Evolutionary conservation across 164 flowering plant genomes (phyloP), one percentile per base, ranked within the genome.

Genomic region (Cinnamomum micranthum): DNA sequence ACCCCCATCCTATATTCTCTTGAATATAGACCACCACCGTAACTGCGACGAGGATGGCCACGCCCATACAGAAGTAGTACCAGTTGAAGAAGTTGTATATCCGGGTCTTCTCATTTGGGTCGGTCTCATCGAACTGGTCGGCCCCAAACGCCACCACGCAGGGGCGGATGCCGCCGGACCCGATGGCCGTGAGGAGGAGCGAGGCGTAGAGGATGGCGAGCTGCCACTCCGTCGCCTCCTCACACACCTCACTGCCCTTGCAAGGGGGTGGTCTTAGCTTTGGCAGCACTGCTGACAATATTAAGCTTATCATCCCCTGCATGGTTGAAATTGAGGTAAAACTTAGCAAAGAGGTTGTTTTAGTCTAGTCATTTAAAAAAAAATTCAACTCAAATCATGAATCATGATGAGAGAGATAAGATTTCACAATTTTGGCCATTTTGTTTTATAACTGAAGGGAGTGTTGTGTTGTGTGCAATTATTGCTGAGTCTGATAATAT

Each of bases 11-110:
- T 7, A 92, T 65, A 51, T 87, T 84, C 51, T 92, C 98, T 75
- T 93, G 98, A 20, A 91, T 76, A 64, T 91, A 93, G 5, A 93
- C 98, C 31, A 93, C 74, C 47, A 91, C 92, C 2, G 98, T 93
- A 33, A 91, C 94, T 0, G 96, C 93, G 23, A 93, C 82, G 2
- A 93, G 84, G 1, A 91, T 87, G 17, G 80, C 74, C 4, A 67
- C 88, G 9, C 97, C 97, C 97, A 93, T 93, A 69, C 82, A 80
- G 73, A 92, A 92, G 76, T 91, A 92, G 78, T 91, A 92, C 97
- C 97, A 91, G 31, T 92, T 92, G 86, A 92, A 91, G 84, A 88
- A 92, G 27, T 82, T 91, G 93, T 92, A 92, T 58, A 89, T 88
- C 77, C 73, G 77, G 14, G 84, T 85, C 74, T 80, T 78, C 68